Conservation (phyloP, 495 filamentous ascomycete genomes). For the Gamarada debralockiae region DNA sequence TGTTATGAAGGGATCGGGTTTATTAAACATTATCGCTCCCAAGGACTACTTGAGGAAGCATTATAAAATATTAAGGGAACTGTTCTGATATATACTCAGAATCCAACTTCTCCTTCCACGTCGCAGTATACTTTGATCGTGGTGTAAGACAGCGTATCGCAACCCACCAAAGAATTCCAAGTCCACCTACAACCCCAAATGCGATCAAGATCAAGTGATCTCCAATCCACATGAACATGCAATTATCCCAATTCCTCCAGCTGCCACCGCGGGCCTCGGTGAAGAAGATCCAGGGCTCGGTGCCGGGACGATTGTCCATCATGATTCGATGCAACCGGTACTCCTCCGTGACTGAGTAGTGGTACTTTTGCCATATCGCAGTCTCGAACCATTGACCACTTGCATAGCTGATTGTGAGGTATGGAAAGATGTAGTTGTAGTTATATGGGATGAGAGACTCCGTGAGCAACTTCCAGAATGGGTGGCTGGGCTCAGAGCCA, state of each 20-base stretch:
- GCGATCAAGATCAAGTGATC: constrained; percentile 29
- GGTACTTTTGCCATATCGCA: constrained; percentile 76
- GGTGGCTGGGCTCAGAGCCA: constrained; percentile 70
- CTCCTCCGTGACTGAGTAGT: constrained; percentile 19
- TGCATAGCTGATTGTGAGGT: constrained; percentile 81
- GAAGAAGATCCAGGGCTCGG: constrained; percentile 39
- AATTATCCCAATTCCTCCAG: constrained; percentile 40
- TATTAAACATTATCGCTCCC: too few species aligned
- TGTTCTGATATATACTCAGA: background rate
- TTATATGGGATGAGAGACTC: constrained; percentile 68
- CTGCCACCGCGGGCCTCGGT: constrained; percentile 36
- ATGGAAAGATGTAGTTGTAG: constrained; percentile 72
- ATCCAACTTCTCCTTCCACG: background rate
- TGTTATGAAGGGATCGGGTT: too few species aligned
- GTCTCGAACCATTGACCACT: constrained; percentile 81
- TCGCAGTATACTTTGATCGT: background rate
- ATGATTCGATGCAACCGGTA: constrained; percentile 30
- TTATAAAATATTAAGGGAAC: background rate
- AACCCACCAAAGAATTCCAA: background rate
- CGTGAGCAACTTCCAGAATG: constrained; percentile 73
- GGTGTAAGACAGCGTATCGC: background rate
- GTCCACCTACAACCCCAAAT: background rate
- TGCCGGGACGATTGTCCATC: constrained; percentile 36
- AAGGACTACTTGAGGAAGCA: background rate
- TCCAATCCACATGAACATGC: constrained; percentile 24